phyloP scores from a whole-genome alignment of 1,139 yeast genomes.

The Kurtzmaniella quercitrusa region DNA sequence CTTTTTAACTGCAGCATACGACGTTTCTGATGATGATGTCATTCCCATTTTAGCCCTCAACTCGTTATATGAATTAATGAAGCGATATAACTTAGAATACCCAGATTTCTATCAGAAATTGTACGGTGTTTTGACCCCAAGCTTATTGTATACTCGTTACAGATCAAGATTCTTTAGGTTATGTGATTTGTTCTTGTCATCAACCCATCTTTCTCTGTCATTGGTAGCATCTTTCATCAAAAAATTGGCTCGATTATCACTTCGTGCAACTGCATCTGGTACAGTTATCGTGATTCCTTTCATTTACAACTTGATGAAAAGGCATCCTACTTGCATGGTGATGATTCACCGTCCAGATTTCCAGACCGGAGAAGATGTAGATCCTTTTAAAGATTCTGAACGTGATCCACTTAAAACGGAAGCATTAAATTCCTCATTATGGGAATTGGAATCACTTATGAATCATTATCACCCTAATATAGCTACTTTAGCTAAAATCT shows the following conservation, averaged over 20 bases:
- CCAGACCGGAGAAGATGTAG: conserved; percentile 30
- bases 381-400: conserved; percentile 65
- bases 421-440: conserved; percentile 81
- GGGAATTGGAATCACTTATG: conserved; percentile 85
- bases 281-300: conserved; percentile 87
- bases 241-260: conserved; percentile 66
- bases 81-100: conserved; percentile 78
- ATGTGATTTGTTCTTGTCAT: conserved; percentile 77
- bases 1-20: conserved; percentile 83
- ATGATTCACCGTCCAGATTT: conserved; percentile 57
- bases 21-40: conserved; percentile 55
- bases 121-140: conserved; percentile 73
- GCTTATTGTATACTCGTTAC: conserved; percentile 70
- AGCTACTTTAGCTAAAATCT: conserved; percentile 84
- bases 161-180: conserved; percentile 86
- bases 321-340: conserved; percentile 92
- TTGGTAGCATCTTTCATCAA: conserved; percentile 89
- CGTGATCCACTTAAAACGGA: conserved; percentile 71
- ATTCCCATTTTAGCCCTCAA: conserved; percentile 80
- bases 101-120: conserved; percentile 85
- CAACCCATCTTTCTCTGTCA: conserved; percentile 82
- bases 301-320: conserved; percentile 78
- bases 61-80: conserved; percentile 85
- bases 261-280: conserved; percentile 87
- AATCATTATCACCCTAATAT: conserved; percentile 95